A percentile compares a stretch with the other conserved stretches of the same genome.
Evolutionary conservation across 108 stramenopile genomes (phyloP).

Genomic region (Hondaea fermentalgiana): DNA sequence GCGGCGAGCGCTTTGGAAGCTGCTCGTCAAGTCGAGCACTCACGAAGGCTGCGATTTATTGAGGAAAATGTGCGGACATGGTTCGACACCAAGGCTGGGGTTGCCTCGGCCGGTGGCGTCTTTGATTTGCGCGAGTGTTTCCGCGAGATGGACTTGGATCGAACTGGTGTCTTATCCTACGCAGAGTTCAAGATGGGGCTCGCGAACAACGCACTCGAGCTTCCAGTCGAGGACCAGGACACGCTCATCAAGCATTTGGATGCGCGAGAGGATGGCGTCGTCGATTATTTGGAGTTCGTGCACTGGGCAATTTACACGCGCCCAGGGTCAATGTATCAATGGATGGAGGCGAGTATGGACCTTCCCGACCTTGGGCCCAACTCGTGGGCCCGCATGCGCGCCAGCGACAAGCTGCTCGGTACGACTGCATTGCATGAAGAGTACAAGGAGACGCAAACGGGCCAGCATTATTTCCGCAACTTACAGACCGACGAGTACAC

Average conservation of each 20-base stretch:
- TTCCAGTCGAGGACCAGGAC: slow-evolving; percentile 2
- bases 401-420: not conserved
- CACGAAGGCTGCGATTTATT: not conserved
- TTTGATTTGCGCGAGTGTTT: not conserved
- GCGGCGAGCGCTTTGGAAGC: not conserved
- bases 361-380: not conserved
- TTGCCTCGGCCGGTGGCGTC: not conserved
- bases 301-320: not conserved
- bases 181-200: not conserved
- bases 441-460: not conserved
- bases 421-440: not conserved
- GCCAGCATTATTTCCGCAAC: not conserved
- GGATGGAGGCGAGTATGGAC: not conserved
- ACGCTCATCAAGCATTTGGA: slow-evolving; percentile 1
- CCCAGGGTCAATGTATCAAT: not conserved
- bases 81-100: not conserved
- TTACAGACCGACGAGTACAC: not conserved
- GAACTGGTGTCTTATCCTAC: not conserved
- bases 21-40: slow-evolving; percentile 4
- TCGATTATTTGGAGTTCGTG: not conserved
- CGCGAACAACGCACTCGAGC: not conserved
- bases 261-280: not conserved
- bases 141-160: not conserved
- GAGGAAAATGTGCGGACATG: not conserved
- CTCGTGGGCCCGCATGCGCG: not conserved